Percentiles rank a stretch among this genome's conserved stretches.
phyloP scores from a whole-genome alignment of 2,329 filamentous ascomycete genomes.

The Penicillium thymicola region DNA sequence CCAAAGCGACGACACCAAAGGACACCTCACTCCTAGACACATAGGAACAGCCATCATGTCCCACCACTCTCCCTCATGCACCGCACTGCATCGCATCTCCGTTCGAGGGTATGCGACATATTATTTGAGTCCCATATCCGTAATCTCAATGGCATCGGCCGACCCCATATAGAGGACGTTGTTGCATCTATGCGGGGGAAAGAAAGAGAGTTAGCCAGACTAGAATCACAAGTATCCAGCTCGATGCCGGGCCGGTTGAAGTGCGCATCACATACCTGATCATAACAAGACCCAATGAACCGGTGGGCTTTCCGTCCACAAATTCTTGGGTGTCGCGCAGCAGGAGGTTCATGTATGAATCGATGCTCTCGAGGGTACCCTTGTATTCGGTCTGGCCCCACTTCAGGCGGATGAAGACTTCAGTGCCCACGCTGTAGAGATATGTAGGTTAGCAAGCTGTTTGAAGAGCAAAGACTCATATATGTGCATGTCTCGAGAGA shows the following conservation, averaged over 20 bases:
- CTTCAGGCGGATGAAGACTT: constrained; percentile 89
- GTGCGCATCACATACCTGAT: constrained; percentile 63
- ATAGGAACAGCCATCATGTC: not conserved
- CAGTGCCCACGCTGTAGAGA: constrained; percentile 70
- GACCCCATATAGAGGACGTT: constrained; percentile 91
- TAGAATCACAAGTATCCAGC: not conserved
- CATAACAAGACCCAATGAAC: constrained; percentile 81
- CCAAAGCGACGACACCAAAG: not conserved
- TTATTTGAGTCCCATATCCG: constrained; percentile 40
- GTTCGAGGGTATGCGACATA: not conserved
- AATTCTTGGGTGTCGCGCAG: constrained; percentile 88
- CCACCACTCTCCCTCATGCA: not conserved
- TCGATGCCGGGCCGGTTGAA: too few species aligned
- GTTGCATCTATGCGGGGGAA: constrained; percentile 64
- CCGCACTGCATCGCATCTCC: not conserved
- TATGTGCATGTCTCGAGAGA: not conserved
- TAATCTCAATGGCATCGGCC: constrained; percentile 51
- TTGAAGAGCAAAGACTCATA: not conserved
- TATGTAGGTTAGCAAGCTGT: not conserved
- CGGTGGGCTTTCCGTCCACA: constrained; percentile 81
- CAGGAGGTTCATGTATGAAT: constrained; percentile 99
- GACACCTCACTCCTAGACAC: not conserved
- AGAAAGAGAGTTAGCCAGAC: constrained; percentile 1
- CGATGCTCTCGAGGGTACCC: constrained; percentile 84
- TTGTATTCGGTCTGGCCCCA: constrained; percentile 99